Base-by-base conservation (phyloP, 306 rosid species). In the Prinsepia uniflora region DNA sequence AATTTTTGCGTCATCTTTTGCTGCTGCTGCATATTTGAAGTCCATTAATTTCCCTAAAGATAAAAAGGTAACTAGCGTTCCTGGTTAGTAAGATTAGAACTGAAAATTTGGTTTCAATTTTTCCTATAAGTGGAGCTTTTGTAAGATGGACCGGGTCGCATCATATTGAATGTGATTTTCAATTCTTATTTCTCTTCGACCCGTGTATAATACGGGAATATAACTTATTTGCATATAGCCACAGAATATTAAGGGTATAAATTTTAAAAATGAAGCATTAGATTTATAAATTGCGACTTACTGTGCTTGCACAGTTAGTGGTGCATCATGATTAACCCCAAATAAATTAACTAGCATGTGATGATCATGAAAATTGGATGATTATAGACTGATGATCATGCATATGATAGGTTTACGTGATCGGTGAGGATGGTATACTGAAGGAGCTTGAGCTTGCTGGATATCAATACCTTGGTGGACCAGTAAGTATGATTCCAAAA, bases 391-490 rank as follows among this genome's bases (percentile, higher is more conserved):
- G 70, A 76, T 75, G 63, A 40, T 60, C 54, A 47, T 70, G 65
- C 56, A 63, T 76, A 76, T 80, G 77, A 75, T 74, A 94, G 99
- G 89, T 94, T 65, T 94, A 94, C 65, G 97, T 94, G 82, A 91
- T 94, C 71, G 99, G 99, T 52, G 99, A 94, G 84, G 99, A 94
- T 17, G 99, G 99, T 48, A 91, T 94, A 83, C 82, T 91, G 90
- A 94, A 94, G 83, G 99, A 91, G 86, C 97, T 94, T 69, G 96
- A 94, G 79, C 97, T 91, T 57, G 99, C 99, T 70, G 99, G 99
- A 83, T 86, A 75, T 86, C 90, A 86, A 68, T 89, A 91, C 78
- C 85, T 94, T 78, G 99, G 99, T 76, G 99, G 99, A 45, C 99
- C 97, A 9, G 99, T 94, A 88, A 65, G 87, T 81, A 56, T 52